Evolutionary conservation across 2,329 filamentous ascomycete genomes (phyloP).

Genomic region (Colletotrichum euphorbiae): DNA sequence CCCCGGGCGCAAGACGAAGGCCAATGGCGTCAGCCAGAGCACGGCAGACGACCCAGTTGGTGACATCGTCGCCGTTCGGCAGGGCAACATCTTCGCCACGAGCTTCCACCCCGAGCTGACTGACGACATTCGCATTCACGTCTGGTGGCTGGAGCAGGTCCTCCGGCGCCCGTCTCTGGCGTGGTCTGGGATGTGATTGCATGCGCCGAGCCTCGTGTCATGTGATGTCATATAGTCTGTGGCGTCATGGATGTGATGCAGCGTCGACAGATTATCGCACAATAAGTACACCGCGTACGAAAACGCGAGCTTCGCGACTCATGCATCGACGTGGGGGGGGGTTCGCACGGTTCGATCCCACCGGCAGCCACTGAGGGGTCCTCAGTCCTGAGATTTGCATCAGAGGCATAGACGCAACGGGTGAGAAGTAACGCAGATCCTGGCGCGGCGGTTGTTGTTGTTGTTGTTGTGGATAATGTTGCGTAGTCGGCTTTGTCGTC

Average conservation of each 20-base stretch:
- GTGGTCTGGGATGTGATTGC: constrained; percentile 22
- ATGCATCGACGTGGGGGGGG: constrained; percentile 12
- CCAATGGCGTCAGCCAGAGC: constrained; percentile 51
- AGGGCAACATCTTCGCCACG: constrained; percentile 92
- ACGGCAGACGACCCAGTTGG: constrained; percentile 60
- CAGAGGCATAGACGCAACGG: constrained; percentile 32
- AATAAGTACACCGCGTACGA: neutral
- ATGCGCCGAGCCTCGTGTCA: neutral
- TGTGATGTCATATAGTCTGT: neutral
- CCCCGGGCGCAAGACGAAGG: constrained; percentile 54
- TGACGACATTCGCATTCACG: constrained; percentile 86
- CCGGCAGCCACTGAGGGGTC: neutral
- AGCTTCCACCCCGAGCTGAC: constrained; percentile 98
- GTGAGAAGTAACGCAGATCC: constrained; percentile 11
- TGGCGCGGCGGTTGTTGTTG: constrained; percentile 7
- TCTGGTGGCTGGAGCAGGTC: constrained; percentile 88
- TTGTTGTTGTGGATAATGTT: neutral
- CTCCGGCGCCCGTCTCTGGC: constrained; percentile 7
- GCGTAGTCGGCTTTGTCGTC: constrained; percentile 15
- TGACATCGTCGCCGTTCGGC: constrained; percentile 88
- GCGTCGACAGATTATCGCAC: neutral
- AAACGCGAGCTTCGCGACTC: neutral
- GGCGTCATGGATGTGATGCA: neutral
- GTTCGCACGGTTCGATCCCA: neutral
- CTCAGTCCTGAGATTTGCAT: neutral